Conservation (phyloP, 2,329 filamentous ascomycete genomes). For the Davidsoniella neocaledoniae region DNA sequence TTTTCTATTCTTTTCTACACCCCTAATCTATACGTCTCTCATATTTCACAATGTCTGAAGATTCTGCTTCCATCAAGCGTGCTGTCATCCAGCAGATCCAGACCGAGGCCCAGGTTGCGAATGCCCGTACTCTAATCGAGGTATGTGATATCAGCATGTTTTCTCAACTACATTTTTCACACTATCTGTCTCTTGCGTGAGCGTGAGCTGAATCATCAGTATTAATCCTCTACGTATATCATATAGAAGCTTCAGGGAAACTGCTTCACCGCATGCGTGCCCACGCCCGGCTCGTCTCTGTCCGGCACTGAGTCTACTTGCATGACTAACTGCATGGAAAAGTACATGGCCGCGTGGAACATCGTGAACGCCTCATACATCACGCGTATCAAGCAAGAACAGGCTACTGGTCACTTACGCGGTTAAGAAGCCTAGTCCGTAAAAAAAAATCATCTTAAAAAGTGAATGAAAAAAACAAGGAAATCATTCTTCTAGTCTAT, state of each 20-base stretch:
- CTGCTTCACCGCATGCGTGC: constrained; percentile 64
- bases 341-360: constrained; percentile 73
- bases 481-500: no score
- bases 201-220: neutral
- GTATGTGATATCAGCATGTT: constrained; percentile 25
- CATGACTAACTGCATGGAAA: constrained; percentile 64
- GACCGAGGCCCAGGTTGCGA: constrained; percentile 45
- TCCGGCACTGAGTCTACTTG: constrained; percentile 53
- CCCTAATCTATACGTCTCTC: neutral
- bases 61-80: constrained; percentile 41
- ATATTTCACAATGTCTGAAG: constrained; percentile 15
- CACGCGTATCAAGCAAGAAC: constrained; percentile 43
- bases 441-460: no score
- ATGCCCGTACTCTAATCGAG: constrained; percentile 54
- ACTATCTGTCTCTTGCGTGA: neutral
- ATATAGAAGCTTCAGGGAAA: constrained; percentile 60
- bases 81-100: constrained; percentile 49
- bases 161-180: neutral
- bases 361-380: constrained; percentile 53
- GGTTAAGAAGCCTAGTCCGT: neutral
- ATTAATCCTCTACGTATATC: neutral
- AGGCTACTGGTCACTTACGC: constrained; percentile 18
- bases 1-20: neutral
- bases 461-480: no score
- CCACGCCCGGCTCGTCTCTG: constrained; percentile 50